Evolutionary conservation across 2,329 filamentous ascomycete species (phyloP).

Genomic region (Atkinsonella texensis): DNA sequence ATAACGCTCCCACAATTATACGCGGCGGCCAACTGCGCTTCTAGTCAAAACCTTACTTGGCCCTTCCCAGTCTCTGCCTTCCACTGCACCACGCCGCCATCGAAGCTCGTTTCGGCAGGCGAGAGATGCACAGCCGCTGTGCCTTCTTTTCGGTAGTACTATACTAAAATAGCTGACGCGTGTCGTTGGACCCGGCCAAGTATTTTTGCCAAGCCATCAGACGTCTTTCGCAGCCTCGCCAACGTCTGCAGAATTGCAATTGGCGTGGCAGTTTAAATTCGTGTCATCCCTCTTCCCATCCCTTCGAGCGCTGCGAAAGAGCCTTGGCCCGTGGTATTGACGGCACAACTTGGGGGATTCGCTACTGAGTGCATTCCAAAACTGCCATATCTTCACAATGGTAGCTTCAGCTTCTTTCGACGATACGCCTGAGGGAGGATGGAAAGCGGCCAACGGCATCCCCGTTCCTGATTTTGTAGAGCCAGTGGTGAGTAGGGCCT

Average conservation of each 20-base stretch:
- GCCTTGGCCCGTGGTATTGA: neutral
- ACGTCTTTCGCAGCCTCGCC: neutral
- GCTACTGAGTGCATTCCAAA: neutral
- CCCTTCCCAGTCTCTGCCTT: neutral
- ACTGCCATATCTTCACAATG: neutral
- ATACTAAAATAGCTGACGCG: neutral
- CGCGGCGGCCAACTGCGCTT: neutral
- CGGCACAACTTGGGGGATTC: neutral
- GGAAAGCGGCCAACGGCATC: slow-evolving; percentile 15
- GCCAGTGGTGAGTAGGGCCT: slow-evolving; percentile 16
- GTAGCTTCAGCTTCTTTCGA: slow-evolving; percentile 2
- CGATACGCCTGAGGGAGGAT: slow-evolving; percentile 12
- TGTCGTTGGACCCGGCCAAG: neutral
- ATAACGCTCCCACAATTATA: too few species aligned
- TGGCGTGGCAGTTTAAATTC: neutral
- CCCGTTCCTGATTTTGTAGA: slow-evolving; percentile 23
- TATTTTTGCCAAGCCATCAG: neutral
- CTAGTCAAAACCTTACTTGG: neutral
- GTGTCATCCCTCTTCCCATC: neutral
- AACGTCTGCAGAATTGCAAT: neutral
- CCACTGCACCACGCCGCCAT: neutral
- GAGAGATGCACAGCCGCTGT: neutral
- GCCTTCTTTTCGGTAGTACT: neutral
- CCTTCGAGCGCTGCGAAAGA: neutral
- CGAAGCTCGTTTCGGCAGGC: neutral